Evolutionary conservation across 495 filamentous ascomycete genomes (phyloP), one percentile per base, ranked within the genome.

Genomic region (Elaphomyces granulatus): DNA sequence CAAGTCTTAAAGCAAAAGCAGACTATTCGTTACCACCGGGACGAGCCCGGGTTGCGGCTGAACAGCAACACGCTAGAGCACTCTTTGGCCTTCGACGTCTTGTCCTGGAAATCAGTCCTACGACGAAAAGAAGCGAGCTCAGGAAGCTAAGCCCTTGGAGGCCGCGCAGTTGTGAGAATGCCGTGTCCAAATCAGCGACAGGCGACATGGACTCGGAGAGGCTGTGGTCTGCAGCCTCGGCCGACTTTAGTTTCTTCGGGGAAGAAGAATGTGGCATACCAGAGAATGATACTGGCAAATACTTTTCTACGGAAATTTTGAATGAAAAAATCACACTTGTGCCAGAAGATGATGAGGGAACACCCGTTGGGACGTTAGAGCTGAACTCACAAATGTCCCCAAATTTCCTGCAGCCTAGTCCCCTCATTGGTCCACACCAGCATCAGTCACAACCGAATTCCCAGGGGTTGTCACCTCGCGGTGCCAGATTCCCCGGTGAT

Each of bases 241-340:
- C 66, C 19, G 76, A 80, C 44, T 80, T 78, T 44, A 75, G 71
- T 30, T 80, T 80, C 56, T 80, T 80, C 41, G 71, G 63, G 1
- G 72, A 75, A 34, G 72, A 72, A 30, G 75, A 78, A 50, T 72
- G 67, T 20, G 70, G 70, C 4, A 55, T 77, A 4, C 71, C 64
- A 15, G 53, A 60, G 14, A 58, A 59, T 34, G 60, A 65, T 14
- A 57, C 56, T 2, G 53, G 54, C 4, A 61, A 59, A 33, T 64
- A 66, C 41, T 57, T 65, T 37, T 64, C 67, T 2, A 59, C 66
- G 54, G 60, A 66, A 14, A 47, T 45, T 0, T 44, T 69, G 2
- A 65, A 64, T 12, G 63, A 69, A 34, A 69, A 65, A 36, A 55
- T 67, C 36, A 44, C 49, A 2, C 45, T 64, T 8, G 45, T 58